phyloP scores from a whole-genome alignment of 2,329 filamentous ascomycete genomes.

The Davidsoniella virescens region DNA sequence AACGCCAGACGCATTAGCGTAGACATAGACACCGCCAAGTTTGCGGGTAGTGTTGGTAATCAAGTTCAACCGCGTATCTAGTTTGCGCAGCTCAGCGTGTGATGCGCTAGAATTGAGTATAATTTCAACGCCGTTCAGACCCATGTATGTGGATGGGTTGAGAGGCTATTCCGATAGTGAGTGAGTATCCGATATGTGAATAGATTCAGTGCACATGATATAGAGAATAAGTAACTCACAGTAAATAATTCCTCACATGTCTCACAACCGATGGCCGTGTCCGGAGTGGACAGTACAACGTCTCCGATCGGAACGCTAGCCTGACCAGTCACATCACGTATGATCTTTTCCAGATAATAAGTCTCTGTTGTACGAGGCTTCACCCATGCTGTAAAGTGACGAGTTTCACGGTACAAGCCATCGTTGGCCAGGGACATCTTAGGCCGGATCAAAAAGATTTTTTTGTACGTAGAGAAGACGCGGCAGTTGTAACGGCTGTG shows the following conservation, averaged over 20 bases:
- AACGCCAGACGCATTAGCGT: conserved; percentile 21
- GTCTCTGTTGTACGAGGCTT: conserved; percentile 21
- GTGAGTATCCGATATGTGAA: background rate
- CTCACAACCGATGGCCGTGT: conserved; percentile 25
- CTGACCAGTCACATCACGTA: conserved; percentile 20
- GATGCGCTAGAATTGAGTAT: conserved; percentile 20
- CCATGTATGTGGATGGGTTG: conserved; percentile 37
- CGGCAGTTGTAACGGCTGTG: conserved; percentile 24
- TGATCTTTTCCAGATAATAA: conserved; percentile 22
- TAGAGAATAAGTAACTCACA: conserved; percentile 1
- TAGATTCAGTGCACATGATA: background rate
- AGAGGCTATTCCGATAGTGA: conserved; percentile 12
- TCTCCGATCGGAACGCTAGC: conserved; percentile 26
- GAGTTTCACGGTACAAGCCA: conserved; percentile 24
- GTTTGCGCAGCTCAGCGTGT: conserved; percentile 43
- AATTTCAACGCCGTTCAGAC: conserved; percentile 43
- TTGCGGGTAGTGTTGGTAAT: conserved; percentile 51
- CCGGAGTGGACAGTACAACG: conserved; percentile 22
- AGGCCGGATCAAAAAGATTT: conserved; percentile 15
- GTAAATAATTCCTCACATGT: conserved; percentile 25
- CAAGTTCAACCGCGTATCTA: conserved; percentile 45
- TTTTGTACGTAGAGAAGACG: conserved; percentile 20
- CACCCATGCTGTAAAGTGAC: conserved; percentile 27
- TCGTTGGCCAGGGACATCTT: conserved; percentile 22
- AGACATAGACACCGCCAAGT: conserved; percentile 39